Evolutionary conservation across 805 yeast genomes (phyloP).

Genomic region (Pichia paraexigua): DNA sequence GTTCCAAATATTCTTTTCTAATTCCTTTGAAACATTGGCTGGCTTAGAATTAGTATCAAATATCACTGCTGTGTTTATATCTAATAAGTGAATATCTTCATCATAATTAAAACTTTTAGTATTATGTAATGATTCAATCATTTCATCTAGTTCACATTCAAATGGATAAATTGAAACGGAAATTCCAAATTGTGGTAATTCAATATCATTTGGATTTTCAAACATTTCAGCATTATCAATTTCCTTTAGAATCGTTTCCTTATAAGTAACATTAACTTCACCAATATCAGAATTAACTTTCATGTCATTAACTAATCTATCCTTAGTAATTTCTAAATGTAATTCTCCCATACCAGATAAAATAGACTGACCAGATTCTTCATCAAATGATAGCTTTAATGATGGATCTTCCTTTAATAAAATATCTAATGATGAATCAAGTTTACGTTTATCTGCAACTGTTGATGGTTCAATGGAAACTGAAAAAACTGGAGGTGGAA

Average conservation of each 20-base stretch:
- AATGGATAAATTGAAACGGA: conserved; percentile 25
- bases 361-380: conserved; percentile 83
- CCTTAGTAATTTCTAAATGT: conserved; percentile 82
- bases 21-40: conserved; percentile 15
- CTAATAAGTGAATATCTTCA: conserved; percentile 33
- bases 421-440: conserved; percentile 61
- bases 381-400: conserved; percentile 59
- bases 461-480: conserved; percentile 77
- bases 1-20: conserved; percentile 35
- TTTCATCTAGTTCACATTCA: conserved; percentile 27
- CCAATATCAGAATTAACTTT: conserved; percentile 77
- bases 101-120: conserved; percentile 26
- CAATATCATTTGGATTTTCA: conserved; percentile 18
- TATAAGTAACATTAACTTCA: conserved; percentile 81
- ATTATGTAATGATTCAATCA: conserved; percentile 25
- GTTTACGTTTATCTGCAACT: conserved; percentile 66
- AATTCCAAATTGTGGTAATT: conserved; percentile 13
- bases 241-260: conserved; percentile 47
- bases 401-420: conserved; percentile 90
- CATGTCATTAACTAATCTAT: conserved; percentile 71
- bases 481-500: conserved; percentile 92
- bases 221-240: conserved; percentile 15
- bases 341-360: conserved; percentile 96
- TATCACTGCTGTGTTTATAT: conserved; percentile 42
- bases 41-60: conserved; percentile 28